Evolutionary conservation across 2,329 filamentous ascomycete species (phyloP), one percentile per base, ranked within the genome.

Genomic region (Trichoderma arundinaceum): DNA sequence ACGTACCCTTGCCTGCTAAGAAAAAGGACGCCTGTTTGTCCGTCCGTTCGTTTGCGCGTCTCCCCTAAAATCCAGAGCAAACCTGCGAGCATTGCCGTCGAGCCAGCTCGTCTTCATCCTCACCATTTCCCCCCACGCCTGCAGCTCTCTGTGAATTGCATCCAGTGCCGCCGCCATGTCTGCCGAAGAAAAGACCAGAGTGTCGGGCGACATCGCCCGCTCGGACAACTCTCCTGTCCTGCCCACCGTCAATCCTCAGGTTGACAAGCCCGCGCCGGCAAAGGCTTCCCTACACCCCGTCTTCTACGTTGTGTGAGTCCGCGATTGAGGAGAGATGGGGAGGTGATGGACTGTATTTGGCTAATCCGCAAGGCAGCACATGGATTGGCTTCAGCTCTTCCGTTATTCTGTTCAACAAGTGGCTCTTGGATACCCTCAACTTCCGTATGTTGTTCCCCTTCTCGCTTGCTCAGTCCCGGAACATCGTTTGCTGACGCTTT

Each of bases 361-460:
- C 62, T 65, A 51, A 65, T 44, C 43, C 41, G 28, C 52, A 2
- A 28, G 35, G 58, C 78, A 97, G 94, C 73, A 84, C 89, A 72
- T 99, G 95, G 95, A 98, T 99, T 76, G 83, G 89, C 67, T 85
- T 97, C 78, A 96, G 92, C 75, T 97, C 93, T 49, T 92, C 90
- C 73, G 93, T 98, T 76, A 99, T 99, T 77, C 84, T 99, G 68
- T 98, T 97, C 90, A 98, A 99, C 89, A 99, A 99, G 87, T 97
- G 92, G 88, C 92, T 99, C 74, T 86, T 98, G 69, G 89, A 94
- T 74, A 94, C 90, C 44, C 85, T 90, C 69, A 86, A 92, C 69
- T 97, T 97, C 83, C 86, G 79, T 81, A 79, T 71, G 79, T 72
- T 52, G 13, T 28, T 52, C n/a, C 57, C 49, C 48, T 62, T 41